Base-by-base conservation (phyloP, 2,329 filamentous ascomycete genomes). In the Microsporum canis region DNA sequence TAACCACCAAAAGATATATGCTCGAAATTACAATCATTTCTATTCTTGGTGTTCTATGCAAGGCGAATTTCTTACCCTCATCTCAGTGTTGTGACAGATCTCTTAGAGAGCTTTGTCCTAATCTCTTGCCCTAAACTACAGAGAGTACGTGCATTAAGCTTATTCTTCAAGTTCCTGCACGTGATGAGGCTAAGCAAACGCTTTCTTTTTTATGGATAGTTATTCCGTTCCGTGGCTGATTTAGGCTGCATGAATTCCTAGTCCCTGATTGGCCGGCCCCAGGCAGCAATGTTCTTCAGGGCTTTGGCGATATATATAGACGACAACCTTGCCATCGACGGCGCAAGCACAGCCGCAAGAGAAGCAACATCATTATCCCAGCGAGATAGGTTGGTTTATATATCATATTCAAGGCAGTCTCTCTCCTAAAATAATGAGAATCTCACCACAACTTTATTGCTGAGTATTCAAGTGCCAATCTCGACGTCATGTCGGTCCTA, bases 401-500 rank as follows among this genome's bases (percentile, higher is more conserved):
- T 36, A 51, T 1, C 1, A 1, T 12, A 10, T 14, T 12, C 45
- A 12, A 5, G 23, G 27, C 45, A 31, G 10, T 12, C 6, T 6
- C 33, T 23, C 3, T 3, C 23, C 12, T 4, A 17, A 34, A 7
- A 7, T 6, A 5, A 31, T n/a, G 8, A 34, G 36, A 7, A 55
- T 36, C 14, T 3, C 51, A 55, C 7, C 14, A 5, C 10, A 36
- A 29, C 23, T 23, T 55, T n/a, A 8, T 17, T 8, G 14, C 51
- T 47, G 31, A 14, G 39, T 5, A 10, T 29, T 51, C 43, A 12
- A 23, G 39, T 34, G 27, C 29, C 23, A 29, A 43, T 7, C 8
- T 23, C 43, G 58, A 12, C 31, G 53, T 68, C 66, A 78, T 78
- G 76, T 78, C 77, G 65, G 74, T 77, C 63, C 72, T 78, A 63